phyloP scores from a whole-genome alignment of 306 rosid species.

The Medicago arabica region DNA sequence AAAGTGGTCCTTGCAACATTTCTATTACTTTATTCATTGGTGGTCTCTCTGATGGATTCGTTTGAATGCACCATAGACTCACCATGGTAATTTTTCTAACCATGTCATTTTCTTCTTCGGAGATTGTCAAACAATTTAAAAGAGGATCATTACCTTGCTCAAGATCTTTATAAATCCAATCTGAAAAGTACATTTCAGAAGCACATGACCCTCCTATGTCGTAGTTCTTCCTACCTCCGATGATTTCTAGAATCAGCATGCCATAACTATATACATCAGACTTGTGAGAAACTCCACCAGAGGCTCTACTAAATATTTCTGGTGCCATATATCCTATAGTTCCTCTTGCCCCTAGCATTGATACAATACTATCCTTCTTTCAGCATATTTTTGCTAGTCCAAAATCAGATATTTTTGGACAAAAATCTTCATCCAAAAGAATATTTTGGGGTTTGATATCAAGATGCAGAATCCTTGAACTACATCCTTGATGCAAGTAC shows the following conservation, averaged over 20 bases:
- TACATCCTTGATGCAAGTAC: conserved; percentile 44
- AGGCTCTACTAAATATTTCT: neutral
- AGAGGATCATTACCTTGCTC: neutral
- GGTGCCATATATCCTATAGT: conserved; percentile 7
- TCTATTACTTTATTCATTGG: conserved; percentile 1
- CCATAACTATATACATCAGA: conserved; percentile 9
- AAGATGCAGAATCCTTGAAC: neutral
- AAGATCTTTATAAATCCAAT: neutral
- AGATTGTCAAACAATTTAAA: neutral
- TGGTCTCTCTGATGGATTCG: neutral
- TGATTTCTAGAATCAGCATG: conserved; percentile 35
- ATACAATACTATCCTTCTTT: conserved; percentile 43
- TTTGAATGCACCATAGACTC: conserved; percentile 15
- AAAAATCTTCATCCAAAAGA: conserved; percentile 17
- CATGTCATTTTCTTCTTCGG: neutral
- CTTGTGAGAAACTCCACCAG: conserved; percentile 11
- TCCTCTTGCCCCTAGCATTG: conserved; percentile 25
- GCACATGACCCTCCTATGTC: neutral
- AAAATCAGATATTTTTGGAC: conserved; percentile 45
- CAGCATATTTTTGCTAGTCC: conserved; percentile 43
- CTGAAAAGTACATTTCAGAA: neutral
- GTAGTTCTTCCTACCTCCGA: conserved; percentile 45
- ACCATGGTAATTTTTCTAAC: neutral
- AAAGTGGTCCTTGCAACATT: conserved; percentile 23
- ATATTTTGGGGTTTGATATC: conserved; percentile 25